Conservation (phyloP, 176 grass and related monocot genomes). For the Zizania latifolia region DNA sequence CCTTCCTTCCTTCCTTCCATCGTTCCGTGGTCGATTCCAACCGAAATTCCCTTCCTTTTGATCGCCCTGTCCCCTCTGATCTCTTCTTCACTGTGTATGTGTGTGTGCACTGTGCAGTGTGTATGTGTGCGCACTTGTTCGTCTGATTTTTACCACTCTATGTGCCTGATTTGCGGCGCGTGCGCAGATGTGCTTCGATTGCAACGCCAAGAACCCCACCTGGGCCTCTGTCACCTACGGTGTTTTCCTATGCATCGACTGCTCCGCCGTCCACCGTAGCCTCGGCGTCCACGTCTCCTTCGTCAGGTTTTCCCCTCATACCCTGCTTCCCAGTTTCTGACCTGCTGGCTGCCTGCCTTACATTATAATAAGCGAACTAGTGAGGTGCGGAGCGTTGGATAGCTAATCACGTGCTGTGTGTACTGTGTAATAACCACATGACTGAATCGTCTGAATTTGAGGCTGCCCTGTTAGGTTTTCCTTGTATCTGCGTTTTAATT, state of each 20-base stretch:
- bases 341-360: background rate
- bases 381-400: background rate
- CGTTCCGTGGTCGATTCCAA: too few species aligned
- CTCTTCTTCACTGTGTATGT: background rate
- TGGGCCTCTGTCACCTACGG: slow-evolving; percentile 97
- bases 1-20: too few species aligned
- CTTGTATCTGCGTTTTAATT: background rate
- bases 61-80: background rate
- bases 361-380: background rate
- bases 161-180: background rate
- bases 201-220: slow-evolving; percentile 92
- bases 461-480: background rate
- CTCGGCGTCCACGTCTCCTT: slow-evolving; percentile 94
- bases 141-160: background rate
- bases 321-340: too few species aligned
- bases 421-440: too few species aligned
- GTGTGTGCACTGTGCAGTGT: too few species aligned
- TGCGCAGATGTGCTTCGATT: slow-evolving; percentile 96
- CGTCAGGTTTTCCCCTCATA: slow-evolving; percentile 46
- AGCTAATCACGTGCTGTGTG: background rate
- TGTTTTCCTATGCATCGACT: slow-evolving; percentile 95
- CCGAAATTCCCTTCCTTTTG: background rate
- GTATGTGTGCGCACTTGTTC: too few species aligned
- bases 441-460: background rate
- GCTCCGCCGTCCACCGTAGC: slow-evolving; percentile 85